Percentiles rank a stretch among this genome's conserved stretches.
phyloP scores from a whole-genome alignment of 2,329 filamentous ascomycete genomes.

The Colletotrichum acutatum region DNA sequence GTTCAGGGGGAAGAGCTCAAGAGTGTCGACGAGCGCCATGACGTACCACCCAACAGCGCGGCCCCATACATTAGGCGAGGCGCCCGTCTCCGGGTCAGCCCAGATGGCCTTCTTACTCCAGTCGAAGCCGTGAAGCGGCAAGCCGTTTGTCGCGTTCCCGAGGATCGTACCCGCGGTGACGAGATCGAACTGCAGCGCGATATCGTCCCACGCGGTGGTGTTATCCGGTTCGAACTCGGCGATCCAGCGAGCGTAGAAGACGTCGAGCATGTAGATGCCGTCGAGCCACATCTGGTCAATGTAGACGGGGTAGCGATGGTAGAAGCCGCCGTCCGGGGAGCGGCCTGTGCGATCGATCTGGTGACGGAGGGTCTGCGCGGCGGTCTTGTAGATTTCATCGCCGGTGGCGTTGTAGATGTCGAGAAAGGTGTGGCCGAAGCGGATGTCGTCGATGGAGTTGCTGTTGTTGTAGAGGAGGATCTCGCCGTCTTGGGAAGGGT shows the following conservation, averaged over 20 bases:
- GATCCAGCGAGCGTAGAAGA: constrained; percentile 48
- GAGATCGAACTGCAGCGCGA: constrained; percentile 54
- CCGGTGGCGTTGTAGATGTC: constrained; percentile 31
- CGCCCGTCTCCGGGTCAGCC: constrained; percentile 59
- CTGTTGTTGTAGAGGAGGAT: constrained; percentile 34
- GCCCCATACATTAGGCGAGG: constrained; percentile 62
- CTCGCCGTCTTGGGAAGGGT: constrained; percentile 38
- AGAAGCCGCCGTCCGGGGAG: constrained; percentile 32
- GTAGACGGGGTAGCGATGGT: constrained; percentile 40
- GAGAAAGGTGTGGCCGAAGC: constrained; percentile 34
- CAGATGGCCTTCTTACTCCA: constrained; percentile 56
- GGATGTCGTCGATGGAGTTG: constrained; percentile 36
- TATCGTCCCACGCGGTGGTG: constrained; percentile 53
- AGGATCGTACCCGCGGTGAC: constrained; percentile 51
- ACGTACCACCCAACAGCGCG: constrained; percentile 50
- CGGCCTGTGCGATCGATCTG: constrained; percentile 33
- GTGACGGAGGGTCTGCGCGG: constrained; percentile 17
- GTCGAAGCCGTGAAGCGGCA: constrained; percentile 65
- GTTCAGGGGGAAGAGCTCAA: constrained; percentile 53
- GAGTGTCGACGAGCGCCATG: constrained; percentile 58
- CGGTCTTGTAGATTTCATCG: constrained; percentile 34
- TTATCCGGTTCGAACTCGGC: constrained; percentile 37
- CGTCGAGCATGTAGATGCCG: constrained; percentile 56
- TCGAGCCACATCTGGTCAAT: constrained; percentile 49
- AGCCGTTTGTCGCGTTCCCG: constrained; percentile 47